phyloP scores from a whole-genome alignment of 2,329 filamentous ascomycete species.

The Paecilomyces sp. region DNA sequence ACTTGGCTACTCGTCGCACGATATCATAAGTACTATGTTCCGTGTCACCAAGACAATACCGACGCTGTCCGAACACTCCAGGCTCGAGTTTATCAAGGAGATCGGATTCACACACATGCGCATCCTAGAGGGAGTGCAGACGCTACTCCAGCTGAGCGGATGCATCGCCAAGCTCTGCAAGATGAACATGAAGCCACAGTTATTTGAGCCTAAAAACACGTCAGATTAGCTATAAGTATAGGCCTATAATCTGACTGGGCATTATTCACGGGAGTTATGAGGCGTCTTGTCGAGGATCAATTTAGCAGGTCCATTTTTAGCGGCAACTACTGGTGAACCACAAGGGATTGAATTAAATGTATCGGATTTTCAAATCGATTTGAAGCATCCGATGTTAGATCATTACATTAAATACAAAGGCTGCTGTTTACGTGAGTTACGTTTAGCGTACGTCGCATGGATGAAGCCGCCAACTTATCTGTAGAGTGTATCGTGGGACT shows the following conservation, averaged over 20 bases:
- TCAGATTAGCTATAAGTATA: not conserved
- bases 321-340: not conserved
- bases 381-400: not conserved
- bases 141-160: slow-evolving; percentile 84
- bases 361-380: not conserved
- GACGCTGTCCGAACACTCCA: slow-evolving; percentile 84
- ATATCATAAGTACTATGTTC: slow-evolving; percentile 99
- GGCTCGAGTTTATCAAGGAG: slow-evolving; percentile 95
- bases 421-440: not conserved
- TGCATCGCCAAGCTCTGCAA: slow-evolving; percentile 86
- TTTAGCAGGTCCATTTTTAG: not conserved
- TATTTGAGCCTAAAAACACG: slow-evolving; percentile 51
- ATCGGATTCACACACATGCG: slow-evolving; percentile 99
- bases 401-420: not conserved
- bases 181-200: slow-evolving; percentile 90
- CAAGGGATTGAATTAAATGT: not conserved
- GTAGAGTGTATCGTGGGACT: not conserved
- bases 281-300: not conserved
- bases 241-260: not conserved
- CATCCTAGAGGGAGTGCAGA: slow-evolving; percentile 95
- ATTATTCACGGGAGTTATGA: not conserved
- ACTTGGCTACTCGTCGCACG: slow-evolving; percentile 94
- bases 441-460: not conserved
- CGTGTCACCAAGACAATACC: slow-evolving; percentile 94
- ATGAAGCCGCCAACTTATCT: not conserved